Conservation (phyloP, 371 early-diverging fungal genomes). For the Mucor indicus region DNA sequence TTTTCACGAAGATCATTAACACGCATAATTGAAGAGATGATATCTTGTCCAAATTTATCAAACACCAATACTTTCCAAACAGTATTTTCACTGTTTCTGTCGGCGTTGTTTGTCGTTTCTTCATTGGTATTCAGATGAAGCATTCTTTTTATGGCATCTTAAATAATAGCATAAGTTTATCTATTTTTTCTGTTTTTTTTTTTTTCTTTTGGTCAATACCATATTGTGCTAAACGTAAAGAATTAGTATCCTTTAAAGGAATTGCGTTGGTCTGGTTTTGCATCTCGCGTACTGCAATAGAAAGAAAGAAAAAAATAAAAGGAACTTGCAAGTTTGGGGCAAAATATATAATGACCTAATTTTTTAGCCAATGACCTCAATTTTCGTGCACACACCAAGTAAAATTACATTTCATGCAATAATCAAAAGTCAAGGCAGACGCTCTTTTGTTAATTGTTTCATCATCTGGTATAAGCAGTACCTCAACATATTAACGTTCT, state of each 20-base stretch:
- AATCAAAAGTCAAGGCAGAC: too few relatives aligned
- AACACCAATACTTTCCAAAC: slow-evolving; percentile 98
- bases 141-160: slow-evolving; percentile 23
- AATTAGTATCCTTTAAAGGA: slow-evolving; percentile 9
- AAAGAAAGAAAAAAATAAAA: slow-evolving; percentile 1
- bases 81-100: slow-evolving; percentile 17
- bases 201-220: slow-evolving; percentile 4
- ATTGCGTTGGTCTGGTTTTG: slow-evolving; percentile 10
- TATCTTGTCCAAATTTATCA: slow-evolving; percentile 91
- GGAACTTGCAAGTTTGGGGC: too few relatives aligned
- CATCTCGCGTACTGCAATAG: slow-evolving; percentile 3
- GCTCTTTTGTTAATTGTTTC: too few relatives aligned
- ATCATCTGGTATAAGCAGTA: too few relatives aligned
- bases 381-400: too few relatives aligned
- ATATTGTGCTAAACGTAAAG: slow-evolving; percentile 19
- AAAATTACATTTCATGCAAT: too few relatives aligned
- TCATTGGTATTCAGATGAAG: slow-evolving; percentile 27
- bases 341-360: too few relatives aligned
- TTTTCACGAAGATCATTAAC: slow-evolving; percentile 96
- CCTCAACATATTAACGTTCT: too few relatives aligned
- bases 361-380: background rate
- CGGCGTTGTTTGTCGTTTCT: background rate
- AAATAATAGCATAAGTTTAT: background rate
- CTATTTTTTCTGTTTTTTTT: background rate
- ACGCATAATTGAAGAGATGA: slow-evolving; percentile 96